Evolutionary conservation across 2,329 filamentous ascomycete genomes (phyloP).

Genomic region (Epichloe brachyelytri): DNA sequence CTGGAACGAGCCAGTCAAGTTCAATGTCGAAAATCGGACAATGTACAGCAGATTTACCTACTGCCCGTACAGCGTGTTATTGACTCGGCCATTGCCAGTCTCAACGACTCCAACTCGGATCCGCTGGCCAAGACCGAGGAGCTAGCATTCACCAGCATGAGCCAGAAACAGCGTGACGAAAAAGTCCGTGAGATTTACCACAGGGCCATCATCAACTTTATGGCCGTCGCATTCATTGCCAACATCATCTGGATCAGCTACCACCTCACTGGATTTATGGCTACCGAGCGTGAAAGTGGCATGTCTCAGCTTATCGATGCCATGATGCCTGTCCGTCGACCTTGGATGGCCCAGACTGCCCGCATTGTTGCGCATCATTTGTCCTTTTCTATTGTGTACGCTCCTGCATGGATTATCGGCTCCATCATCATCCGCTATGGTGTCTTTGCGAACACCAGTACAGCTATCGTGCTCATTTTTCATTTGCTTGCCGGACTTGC

Average conservation of each 20-base stretch:
- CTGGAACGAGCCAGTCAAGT: constrained; percentile 37
- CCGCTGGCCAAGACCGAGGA: constrained; percentile 36
- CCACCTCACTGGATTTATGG: constrained; percentile 75
- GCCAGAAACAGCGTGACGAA: constrained; percentile 50
- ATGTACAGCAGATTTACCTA: constrained; percentile 65
- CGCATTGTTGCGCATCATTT: constrained; percentile 70
- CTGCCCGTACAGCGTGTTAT: constrained; percentile 70
- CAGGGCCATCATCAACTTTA: constrained; percentile 55
- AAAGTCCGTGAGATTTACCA: constrained; percentile 60
- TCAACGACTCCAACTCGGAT: constrained; percentile 30
- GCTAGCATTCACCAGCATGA: constrained; percentile 65
- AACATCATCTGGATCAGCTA: constrained; percentile 73
- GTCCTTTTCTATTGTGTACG: constrained; percentile 66
- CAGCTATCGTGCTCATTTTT: constrained; percentile 56
- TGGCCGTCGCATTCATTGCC: constrained; percentile 68
- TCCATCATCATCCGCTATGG: constrained; percentile 49
- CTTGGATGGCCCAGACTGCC: constrained; percentile 66
- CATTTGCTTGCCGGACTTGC: constrained; percentile 66
- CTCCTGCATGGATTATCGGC: constrained; percentile 72
- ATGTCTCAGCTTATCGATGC: constrained; percentile 83
- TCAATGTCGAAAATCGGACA: constrained; percentile 52
- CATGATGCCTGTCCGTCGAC: constrained; percentile 68
- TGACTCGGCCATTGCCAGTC: constrained; percentile 54
- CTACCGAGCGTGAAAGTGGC: constrained; percentile 71
- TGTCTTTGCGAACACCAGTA: constrained; percentile 52